These are phyloP conservation scores for Tulasnella sp. DNA, from an alignment of 768 basidiomycete genomes.

Conservation along the genomic window DNA sequence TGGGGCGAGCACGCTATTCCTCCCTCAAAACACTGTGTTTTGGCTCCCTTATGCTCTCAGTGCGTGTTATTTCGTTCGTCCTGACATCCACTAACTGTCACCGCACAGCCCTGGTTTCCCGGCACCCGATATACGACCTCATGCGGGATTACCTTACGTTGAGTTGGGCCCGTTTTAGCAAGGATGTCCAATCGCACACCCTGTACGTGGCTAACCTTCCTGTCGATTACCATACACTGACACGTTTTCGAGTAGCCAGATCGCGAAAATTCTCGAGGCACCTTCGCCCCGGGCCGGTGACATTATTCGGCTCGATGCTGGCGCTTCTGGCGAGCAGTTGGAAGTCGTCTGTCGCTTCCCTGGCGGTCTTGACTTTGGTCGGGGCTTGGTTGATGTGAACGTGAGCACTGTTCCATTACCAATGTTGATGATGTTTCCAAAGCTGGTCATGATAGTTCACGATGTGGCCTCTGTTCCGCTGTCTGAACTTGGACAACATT, in stretches of 20 bases:
- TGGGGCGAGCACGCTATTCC: constrained; percentile 73
- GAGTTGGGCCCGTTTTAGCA: constrained; percentile 87
- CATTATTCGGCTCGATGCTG: constrained; percentile 69
- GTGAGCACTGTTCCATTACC: constrained; percentile 13
- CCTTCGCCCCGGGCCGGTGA: constrained; percentile 82
- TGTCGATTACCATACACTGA: neutral
- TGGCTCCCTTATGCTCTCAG: constrained; percentile 92
- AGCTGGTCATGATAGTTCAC: constrained; percentile 41
- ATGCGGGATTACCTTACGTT: constrained; percentile 95
- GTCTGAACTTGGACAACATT: constrained; percentile 85
- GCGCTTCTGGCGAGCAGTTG: constrained; percentile 36
- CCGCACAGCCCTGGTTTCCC: constrained; percentile 62
- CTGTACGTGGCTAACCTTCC: constrained; percentile 48
- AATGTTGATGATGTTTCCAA: neutral
- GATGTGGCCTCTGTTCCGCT: constrained; percentile 94
- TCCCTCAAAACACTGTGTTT: constrained; percentile 82
- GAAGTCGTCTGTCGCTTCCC: constrained; percentile 86
- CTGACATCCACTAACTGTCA: neutral
- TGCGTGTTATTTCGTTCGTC: constrained; percentile 32
- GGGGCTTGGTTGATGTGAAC: constrained; percentile 83
- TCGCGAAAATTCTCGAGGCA: constrained; percentile 21
- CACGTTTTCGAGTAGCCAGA: constrained; percentile 14
- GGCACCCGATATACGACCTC: constrained; percentile 86
- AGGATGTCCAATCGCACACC: constrained; percentile 87
- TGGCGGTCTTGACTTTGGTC: constrained; percentile 86